phyloP scores from a whole-genome alignment of 2,329 filamentous ascomycete species.

The Lachnellula occidentalis region DNA sequence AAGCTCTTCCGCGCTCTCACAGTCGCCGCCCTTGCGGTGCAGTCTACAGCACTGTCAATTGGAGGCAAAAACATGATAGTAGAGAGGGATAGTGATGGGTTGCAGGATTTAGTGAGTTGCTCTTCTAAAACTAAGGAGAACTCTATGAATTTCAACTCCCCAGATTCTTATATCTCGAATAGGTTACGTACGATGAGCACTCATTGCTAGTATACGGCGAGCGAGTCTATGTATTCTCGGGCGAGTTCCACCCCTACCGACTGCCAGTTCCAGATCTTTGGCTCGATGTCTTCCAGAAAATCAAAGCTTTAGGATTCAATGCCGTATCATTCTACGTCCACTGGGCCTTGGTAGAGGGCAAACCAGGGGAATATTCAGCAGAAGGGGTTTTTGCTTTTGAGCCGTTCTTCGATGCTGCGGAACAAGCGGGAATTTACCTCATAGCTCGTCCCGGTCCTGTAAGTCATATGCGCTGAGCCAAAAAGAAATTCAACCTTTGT shows the following conservation, averaged over 20 bases:
- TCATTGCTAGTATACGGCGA: slow-evolving; percentile 59
- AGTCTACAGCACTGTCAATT: slow-evolving; percentile 42
- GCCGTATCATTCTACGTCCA: slow-evolving; percentile 73
- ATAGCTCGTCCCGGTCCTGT: slow-evolving; percentile 46
- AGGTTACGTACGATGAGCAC: slow-evolving; percentile 58
- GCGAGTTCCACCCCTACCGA: slow-evolving; percentile 58
- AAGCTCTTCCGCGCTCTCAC: slow-evolving; percentile 33
- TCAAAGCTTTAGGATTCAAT: slow-evolving; percentile 76
- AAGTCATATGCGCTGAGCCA: background rate
- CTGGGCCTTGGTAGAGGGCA: slow-evolving; percentile 73
- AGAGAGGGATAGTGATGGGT: slow-evolving; percentile 43
- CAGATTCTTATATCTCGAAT: background rate
- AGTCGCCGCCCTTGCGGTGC: slow-evolving; percentile 36
- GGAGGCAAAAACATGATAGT: slow-evolving; percentile 44
- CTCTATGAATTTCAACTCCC: background rate
- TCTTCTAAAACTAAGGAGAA: background rate
- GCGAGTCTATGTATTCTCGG: slow-evolving; percentile 56
- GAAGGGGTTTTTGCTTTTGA: slow-evolving; percentile 68
- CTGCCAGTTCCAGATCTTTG: slow-evolving; percentile 57
- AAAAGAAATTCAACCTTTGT: too few relatives aligned
- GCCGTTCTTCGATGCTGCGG: slow-evolving; percentile 71
- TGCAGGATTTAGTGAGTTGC: slow-evolving; percentile 50
- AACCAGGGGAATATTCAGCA: slow-evolving; percentile 61
- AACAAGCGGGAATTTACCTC: slow-evolving; percentile 68
- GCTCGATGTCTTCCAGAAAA: slow-evolving; percentile 75